Conservation (phyloP, 768 basidiomycete species). For the Favolaschia claudopus region DNA sequence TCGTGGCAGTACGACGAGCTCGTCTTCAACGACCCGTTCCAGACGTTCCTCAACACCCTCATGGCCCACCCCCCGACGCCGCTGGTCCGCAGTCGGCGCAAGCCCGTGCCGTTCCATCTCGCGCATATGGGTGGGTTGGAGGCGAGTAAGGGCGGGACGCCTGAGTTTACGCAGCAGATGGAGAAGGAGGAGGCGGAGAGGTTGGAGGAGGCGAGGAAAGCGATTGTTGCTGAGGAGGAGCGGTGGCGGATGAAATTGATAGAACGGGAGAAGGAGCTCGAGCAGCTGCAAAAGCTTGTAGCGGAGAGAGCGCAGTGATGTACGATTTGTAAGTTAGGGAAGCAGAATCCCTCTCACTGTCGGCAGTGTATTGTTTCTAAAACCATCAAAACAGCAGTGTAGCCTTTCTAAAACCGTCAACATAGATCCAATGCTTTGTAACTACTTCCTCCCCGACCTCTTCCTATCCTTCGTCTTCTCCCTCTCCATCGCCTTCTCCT, state of each 20-base stretch:
- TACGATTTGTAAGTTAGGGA: too few relatives aligned
- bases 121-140: conserved; percentile 70
- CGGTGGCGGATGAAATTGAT: conserved; percentile 70
- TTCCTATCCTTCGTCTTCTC: conserved; percentile 81
- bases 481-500: conserved; percentile 92
- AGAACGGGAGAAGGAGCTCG: conserved; percentile 85
- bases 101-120: conserved; percentile 75
- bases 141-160: conserved; percentile 70
- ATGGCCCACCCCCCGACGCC: conserved; percentile 85
- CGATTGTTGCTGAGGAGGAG: conserved; percentile 79
- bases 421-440: too few relatives aligned
- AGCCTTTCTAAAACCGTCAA: too few relatives aligned
- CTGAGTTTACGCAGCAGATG: conserved; percentile 88
- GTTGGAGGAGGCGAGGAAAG: conserved; percentile 77
- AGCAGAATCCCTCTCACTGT: too few relatives aligned
- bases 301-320: conserved; percentile 26
- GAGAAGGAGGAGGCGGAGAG: conserved; percentile 86
- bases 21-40: conserved; percentile 93
- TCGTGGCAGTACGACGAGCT: conserved; percentile 99
- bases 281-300: conserved; percentile 68
- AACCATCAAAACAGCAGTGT: too few relatives aligned
- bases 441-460: conserved; percentile 78
- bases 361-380: too few relatives aligned
- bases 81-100: conserved; percentile 67
- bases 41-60: conserved; percentile 83